phyloP scores from a whole-genome alignment of 768 basidiomycete genomes.

The Dacryopinax primogenitus region DNA sequence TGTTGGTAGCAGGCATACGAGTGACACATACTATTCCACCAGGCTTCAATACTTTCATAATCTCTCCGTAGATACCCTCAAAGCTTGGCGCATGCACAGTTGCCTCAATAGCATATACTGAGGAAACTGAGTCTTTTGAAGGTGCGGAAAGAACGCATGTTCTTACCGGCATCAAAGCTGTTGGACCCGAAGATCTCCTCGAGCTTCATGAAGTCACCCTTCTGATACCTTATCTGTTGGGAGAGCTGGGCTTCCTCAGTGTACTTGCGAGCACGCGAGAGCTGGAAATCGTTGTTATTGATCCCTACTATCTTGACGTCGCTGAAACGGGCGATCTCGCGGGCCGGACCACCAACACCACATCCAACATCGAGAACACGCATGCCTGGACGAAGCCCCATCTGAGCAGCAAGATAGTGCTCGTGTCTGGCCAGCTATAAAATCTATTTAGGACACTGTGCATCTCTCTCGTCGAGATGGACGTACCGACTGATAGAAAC shows the following conservation, averaged over 20 bases:
- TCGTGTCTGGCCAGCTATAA: constrained; percentile 75
- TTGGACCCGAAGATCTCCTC: constrained; percentile 81
- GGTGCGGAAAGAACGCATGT: no score
- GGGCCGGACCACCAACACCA: constrained; percentile 93
- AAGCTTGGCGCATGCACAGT: constrained; percentile 92
- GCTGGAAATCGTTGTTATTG: constrained; percentile 95
- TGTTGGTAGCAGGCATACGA: background rate
- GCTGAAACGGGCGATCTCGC: constrained; percentile 84
- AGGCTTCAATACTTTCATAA: constrained; percentile 86
- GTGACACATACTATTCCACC: constrained; percentile 67
- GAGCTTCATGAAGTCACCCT: constrained; percentile 96
- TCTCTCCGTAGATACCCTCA: constrained; percentile 91
- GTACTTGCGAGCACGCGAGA: constrained; percentile 72
- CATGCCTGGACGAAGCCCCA: constrained; percentile 79
- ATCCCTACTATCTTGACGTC: constrained; percentile 74
- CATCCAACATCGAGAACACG: constrained; percentile 96
- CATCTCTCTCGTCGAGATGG: background rate
- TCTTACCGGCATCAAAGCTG: constrained; percentile 85
- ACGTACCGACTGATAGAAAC: constrained; percentile 21
- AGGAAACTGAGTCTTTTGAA: no score
- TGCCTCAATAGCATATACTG: constrained; percentile 95
- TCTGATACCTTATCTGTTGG: constrained; percentile 65
- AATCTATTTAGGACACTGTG: constrained; percentile 34
- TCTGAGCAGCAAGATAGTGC: constrained; percentile 86
- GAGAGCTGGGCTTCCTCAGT: constrained; percentile 63